These are phyloP conservation scores for Stachybotrys chlorohalonatus DNA, from an alignment of 2,329 filamentous ascomycete genomes.

Conservation along the genomic window DNA sequence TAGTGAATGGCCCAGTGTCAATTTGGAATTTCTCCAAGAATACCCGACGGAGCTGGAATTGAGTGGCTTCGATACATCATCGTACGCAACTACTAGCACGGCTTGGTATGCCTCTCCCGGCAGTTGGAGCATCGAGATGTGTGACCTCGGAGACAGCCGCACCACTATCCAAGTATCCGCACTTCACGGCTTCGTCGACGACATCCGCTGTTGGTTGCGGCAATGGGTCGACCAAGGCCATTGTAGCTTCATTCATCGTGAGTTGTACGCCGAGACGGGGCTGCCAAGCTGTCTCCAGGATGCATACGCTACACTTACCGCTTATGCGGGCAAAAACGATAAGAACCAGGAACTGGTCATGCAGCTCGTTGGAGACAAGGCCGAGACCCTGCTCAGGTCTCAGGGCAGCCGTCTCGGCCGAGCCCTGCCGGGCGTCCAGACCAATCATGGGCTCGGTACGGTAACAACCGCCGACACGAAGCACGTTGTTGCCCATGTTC, in stretches of 20 bases:
- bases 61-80: too few species aligned
- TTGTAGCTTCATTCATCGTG: constrained; percentile 17
- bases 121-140: background rate
- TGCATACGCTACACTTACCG: constrained; percentile 15
- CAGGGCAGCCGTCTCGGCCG: constrained; percentile 1
- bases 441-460: background rate
- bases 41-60: too few species aligned
- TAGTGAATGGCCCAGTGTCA: too few species aligned
- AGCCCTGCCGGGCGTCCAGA: background rate
- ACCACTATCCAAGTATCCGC: constrained; percentile 3
- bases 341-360: constrained; percentile 13
- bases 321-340: constrained; percentile 14
- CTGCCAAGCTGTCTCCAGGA: constrained; percentile 16
- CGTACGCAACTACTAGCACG: background rate
- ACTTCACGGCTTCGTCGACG: constrained; percentile 17
- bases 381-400: constrained; percentile 5
- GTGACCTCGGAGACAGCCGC: background rate
- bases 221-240: constrained; percentile 15
- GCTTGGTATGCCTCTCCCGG: constrained; percentile 2
- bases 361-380: constrained; percentile 13
- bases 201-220: constrained; percentile 11
- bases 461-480: constrained; percentile 1
- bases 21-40: too few species aligned
- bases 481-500: constrained; percentile 10
- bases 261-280: constrained; percentile 12